These are phyloP conservation scores for Juncus inflexus DNA, from an alignment of 176 grass and related monocot genomes.

Conservation along the genomic window DNA sequence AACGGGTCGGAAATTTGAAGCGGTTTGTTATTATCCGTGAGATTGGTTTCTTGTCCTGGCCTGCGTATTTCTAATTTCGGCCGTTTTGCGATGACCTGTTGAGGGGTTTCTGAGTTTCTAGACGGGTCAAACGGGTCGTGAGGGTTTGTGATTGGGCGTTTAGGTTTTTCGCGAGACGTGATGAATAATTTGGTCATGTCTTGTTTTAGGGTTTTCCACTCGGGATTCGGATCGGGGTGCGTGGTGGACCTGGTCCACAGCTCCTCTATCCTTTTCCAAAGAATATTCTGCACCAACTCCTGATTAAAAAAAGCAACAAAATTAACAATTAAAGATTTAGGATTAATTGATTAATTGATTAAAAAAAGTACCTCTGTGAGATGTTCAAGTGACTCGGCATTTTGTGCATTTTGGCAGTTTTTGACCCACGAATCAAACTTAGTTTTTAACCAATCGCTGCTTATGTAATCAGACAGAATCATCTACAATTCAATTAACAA, in stretches of 20 bases:
- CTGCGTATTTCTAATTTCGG: conserved; percentile 76
- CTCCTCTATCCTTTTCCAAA: conserved; percentile 60
- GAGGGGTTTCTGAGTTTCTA: conserved; percentile 41
- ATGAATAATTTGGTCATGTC: conserved; percentile 80
- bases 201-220: conserved; percentile 96
- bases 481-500: conserved; percentile 44
- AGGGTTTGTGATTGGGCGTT: conserved; percentile 40
- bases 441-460: conserved; percentile 49
- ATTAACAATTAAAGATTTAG: conserved; percentile 26
- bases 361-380: conserved; percentile 66
- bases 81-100: conserved; percentile 50
- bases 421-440: conserved; percentile 54
- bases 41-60: neutral
- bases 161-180: conserved; percentile 30
- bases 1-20: too few relatives aligned
- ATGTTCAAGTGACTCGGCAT: conserved; percentile 65
- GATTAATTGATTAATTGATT: conserved; percentile 28
- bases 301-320: conserved; percentile 34
- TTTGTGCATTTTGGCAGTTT: conserved; percentile 49
- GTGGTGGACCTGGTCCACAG: conserved; percentile 48
- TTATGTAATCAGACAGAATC: conserved; percentile 77
- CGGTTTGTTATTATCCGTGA: too few relatives aligned
- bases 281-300: conserved; percentile 75
- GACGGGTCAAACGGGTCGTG: conserved; percentile 25
- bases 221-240: conserved; percentile 66